Conservation (phyloP, 2,329 filamentous ascomycete species). For the Scytalidium sp. region DNA sequence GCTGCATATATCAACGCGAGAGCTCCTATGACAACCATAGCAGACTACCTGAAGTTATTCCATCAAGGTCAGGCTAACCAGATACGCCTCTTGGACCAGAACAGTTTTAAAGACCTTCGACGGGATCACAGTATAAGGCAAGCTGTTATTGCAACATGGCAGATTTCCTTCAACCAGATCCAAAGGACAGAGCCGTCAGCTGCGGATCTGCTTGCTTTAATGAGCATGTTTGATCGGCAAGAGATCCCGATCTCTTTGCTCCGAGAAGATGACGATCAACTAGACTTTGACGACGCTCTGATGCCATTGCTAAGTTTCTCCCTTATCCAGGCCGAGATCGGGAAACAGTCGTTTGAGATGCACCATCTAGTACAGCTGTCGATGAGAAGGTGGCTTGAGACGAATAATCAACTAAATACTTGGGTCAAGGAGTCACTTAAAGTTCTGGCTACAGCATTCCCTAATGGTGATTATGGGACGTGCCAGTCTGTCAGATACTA, state of each 20-base stretch:
- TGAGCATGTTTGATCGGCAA: conserved; percentile 18
- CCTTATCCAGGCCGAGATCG: conserved; percentile 26
- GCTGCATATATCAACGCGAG: conserved; percentile 20
- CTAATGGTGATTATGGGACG: conserved; percentile 19
- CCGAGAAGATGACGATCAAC: conserved; percentile 4
- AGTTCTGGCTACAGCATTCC: conserved; percentile 13
- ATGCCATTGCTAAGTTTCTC: conserved; percentile 32
- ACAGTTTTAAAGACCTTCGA: conserved; percentile 28
- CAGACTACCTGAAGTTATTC: conserved; percentile 36
- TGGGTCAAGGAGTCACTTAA: conserved; percentile 14
- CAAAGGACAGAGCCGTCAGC: conserved; percentile 9
- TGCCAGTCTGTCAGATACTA: too few species aligned
- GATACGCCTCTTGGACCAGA: conserved; percentile 24
- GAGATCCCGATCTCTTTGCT: conserved; percentile 17
- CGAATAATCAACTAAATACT: conserved; percentile 5
- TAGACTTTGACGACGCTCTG: conserved; percentile 32
- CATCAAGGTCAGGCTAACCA: conserved; percentile 27
- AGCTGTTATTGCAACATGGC: conserved; percentile 34
- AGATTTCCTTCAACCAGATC: conserved; percentile 35
- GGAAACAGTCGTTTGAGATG: conserved; percentile 11
- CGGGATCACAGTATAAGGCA: conserved; percentile 30
- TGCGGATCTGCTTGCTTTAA: conserved; percentile 16
- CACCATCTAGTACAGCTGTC: conserved; percentile 11
- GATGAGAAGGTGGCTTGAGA: conserved; percentile 12
- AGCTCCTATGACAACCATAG: conserved; percentile 25